Evolutionary conservation across 2,329 filamentous ascomycete species (phyloP), one percentile per base, ranked within the genome.

Genomic region (Epicoccum nigrum): DNA sequence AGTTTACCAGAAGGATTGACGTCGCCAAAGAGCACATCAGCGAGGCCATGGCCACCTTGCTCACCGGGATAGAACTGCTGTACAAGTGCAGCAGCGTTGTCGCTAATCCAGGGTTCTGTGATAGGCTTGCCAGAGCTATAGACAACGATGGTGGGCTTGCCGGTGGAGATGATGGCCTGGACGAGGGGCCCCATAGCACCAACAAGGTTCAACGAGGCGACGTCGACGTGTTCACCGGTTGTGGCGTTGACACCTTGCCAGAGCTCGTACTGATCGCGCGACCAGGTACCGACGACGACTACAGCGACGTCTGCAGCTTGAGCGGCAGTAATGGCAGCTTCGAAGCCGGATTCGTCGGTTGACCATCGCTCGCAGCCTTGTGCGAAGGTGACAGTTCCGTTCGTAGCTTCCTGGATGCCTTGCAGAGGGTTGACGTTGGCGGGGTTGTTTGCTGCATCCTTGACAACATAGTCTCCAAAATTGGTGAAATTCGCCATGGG

Each of bases 21-120:
- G 46, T 83, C 76, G 20, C 86, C 86, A 39, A 64, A 74, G 1
- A 89, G 76, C 23, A 89, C 77, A 55, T 88, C 84, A 0, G 86
- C 86, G 1, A 89, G 77, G 1, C 86, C 86, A 51, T 85, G 76
- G 0, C 86, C 86, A 19, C 86, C 86, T 73, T 89, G 77, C 62
- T 89, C 86, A 0, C 84, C 86, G 6, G 86, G 86, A 62, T 90
- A 91, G 73, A 90, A 90, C 69, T 90, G 87, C 65, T 90, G 87
- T 0, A 90, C 75, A 0, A 91, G 79, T 0, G 86, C 86, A 0
- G 84, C 77, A 0, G 87, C 85, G 20, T 80, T 78, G 25, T 82
- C 77, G 0, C 84, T 85, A 65, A 90, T 86, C 88, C 87, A 90
- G 4, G 85, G 79, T 68, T 90, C 87, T 0, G 86, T 88, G 51